Conservation (phyloP, 169 alveolate species). For the Amoebophrya sp. region DNA sequence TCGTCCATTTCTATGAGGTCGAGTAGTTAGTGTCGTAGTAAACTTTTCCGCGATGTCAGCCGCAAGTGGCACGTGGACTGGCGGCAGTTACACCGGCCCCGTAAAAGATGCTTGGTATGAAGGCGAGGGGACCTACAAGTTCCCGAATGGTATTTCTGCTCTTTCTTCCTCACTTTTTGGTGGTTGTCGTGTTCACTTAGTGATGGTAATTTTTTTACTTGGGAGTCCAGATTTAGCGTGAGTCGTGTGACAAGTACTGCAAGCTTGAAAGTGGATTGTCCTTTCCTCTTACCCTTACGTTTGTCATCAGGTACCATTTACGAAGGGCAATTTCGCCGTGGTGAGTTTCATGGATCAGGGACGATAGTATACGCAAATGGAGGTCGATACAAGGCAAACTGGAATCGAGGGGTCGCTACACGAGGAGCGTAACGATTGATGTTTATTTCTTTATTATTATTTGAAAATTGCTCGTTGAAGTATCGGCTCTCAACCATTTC, state of each 20-base stretch:
- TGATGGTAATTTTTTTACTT: too few relatives aligned
- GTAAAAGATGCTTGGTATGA: background rate
- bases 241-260: too few relatives aligned
- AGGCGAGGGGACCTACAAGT: background rate
- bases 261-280: too few relatives aligned
- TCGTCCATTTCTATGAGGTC: too few relatives aligned
- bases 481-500: background rate
- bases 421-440: conserved; percentile 52
- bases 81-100: background rate
- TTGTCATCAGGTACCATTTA: too few relatives aligned
- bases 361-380: conserved; percentile 62
- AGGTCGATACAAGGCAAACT: conserved; percentile 57
- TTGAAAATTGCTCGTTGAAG: background rate
- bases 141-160: conserved; percentile 19
- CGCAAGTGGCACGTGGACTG: background rate
- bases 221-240: too few relatives aligned
- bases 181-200: too few relatives aligned
- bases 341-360: conserved; percentile 69
- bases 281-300: too few relatives aligned
- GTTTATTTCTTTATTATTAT: background rate
- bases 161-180: too few relatives aligned
- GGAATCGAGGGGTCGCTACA: conserved; percentile 63
- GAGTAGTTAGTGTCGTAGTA: too few relatives aligned
- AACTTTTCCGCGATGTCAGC: too few relatives aligned
- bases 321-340: conserved; percentile 62